phyloP scores from a whole-genome alignment of 441 rosid species.

The Jatropha multifida region DNA sequence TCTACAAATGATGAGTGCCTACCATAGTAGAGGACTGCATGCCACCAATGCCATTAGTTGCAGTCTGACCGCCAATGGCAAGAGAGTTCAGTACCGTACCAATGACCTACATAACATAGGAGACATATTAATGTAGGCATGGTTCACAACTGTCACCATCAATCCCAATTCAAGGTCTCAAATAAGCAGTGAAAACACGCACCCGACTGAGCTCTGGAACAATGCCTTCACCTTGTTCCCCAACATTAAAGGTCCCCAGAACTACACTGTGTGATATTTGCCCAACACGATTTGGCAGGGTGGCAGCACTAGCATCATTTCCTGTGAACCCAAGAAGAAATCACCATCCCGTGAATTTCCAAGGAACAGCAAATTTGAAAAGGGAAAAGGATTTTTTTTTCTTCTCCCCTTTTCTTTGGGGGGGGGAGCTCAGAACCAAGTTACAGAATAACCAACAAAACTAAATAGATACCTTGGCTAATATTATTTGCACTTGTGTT shows the following conservation, averaged over 20 bases:
- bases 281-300: conserved; percentile 57
- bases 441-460: conserved; percentile 18
- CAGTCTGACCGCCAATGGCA: conserved; percentile 64
- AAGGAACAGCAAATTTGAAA: not conserved
- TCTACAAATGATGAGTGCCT: conserved; percentile 25
- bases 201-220: conserved; percentile 73
- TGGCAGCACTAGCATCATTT: conserved; percentile 49
- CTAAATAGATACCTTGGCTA: conserved; percentile 41
- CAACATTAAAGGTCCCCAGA: conserved; percentile 83
- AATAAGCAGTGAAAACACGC: conserved; percentile 20
- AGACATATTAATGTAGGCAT: conserved; percentile 5
- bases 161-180: conserved; percentile 13
- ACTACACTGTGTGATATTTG: conserved; percentile 85
- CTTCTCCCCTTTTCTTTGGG: too few species aligned
- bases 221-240: conserved; percentile 76
- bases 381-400: too few species aligned
- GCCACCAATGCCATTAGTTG: conserved; percentile 37
- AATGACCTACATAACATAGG: conserved; percentile 59
- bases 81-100: conserved; percentile 87
- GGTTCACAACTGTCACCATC: not conserved
- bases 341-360: not conserved
- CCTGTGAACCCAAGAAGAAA: conserved; percentile 41
- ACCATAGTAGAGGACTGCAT: conserved; percentile 48
- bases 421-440: conserved; percentile 6
- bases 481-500: conserved; percentile 50